These are phyloP conservation scores for Beauveria varroae DNA, from an alignment of 2,329 filamentous ascomycete species.

Conservation along the genomic window DNA sequence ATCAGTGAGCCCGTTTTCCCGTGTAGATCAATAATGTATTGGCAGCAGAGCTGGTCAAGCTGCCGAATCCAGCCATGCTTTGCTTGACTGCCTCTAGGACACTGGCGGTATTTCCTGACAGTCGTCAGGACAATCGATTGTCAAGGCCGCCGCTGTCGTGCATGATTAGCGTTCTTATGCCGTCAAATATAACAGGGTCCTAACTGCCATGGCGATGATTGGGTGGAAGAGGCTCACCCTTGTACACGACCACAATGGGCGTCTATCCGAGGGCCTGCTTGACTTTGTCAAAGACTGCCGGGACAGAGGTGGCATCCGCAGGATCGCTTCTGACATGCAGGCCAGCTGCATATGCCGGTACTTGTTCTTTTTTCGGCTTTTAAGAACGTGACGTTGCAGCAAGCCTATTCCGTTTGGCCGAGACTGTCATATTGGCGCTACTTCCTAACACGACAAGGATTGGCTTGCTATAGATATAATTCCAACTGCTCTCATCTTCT, in stretches of 20 bases:
- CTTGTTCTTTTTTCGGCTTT: conserved; percentile 4
- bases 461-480: background rate
- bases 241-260: background rate
- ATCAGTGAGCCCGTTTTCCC: too few species aligned
- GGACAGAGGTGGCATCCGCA: background rate
- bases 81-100: background rate
- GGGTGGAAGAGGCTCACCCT: background rate
- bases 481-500: background rate
- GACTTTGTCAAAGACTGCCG: background rate
- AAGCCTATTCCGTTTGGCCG: background rate
- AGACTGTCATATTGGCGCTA: background rate
- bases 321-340: conserved; percentile 6
- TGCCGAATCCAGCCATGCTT: too few species aligned
- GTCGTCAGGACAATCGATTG: background rate
- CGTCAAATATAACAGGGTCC: background rate
- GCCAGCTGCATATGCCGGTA: conserved; percentile 5
- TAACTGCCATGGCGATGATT: background rate
- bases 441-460: background rate
- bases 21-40: too few species aligned
- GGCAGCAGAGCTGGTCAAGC: too few species aligned
- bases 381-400: background rate
- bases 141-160: background rate
- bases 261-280: background rate
- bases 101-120: background rate
- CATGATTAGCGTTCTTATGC: background rate